phyloP scores from a whole-genome alignment of 148 eudicot species.

The Mesembryanthemum crystallinum region DNA sequence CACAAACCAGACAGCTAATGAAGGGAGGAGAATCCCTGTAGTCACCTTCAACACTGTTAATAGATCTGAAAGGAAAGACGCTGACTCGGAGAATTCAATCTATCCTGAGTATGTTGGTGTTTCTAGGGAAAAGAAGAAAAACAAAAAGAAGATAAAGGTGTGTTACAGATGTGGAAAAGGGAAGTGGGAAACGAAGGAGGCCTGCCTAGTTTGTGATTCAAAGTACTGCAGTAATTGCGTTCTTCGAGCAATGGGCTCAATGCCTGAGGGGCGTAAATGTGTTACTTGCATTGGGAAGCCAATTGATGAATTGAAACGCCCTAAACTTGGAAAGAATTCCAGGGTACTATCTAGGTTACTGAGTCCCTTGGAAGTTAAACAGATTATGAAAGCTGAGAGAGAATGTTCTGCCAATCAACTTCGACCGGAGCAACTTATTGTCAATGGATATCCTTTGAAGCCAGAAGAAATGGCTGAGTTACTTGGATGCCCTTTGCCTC shows the following conservation, averaged over 20 bases:
- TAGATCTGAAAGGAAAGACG: constrained; percentile 53
- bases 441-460: constrained; percentile 78
- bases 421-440: constrained; percentile 84
- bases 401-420: constrained; percentile 98
- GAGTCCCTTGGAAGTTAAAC: constrained; percentile 89
- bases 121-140: constrained; percentile 61
- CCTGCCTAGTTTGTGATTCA: constrained; percentile 80
- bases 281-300: constrained; percentile 89
- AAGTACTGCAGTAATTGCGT: constrained; percentile 88
- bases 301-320: constrained; percentile 75
- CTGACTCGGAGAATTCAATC: constrained; percentile 37
- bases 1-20: constrained; percentile 32
- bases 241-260: constrained; percentile 97
- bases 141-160: constrained; percentile 50
- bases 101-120: constrained; percentile 66
- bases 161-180: constrained; percentile 92
- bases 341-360: constrained; percentile 74
- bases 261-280: constrained; percentile 99
- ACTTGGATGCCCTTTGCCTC: constrained; percentile 82
- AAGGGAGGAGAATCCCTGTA: constrained; percentile 62
- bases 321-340: constrained; percentile 73
- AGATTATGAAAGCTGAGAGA: constrained; percentile 94
- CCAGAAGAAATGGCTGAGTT: constrained; percentile 94
- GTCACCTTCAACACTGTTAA: constrained; percentile 75
- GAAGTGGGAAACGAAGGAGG: constrained; percentile 92